phyloP scores from a whole-genome alignment of 129 eudicot genomes.

The Cynara cardunculus region DNA sequence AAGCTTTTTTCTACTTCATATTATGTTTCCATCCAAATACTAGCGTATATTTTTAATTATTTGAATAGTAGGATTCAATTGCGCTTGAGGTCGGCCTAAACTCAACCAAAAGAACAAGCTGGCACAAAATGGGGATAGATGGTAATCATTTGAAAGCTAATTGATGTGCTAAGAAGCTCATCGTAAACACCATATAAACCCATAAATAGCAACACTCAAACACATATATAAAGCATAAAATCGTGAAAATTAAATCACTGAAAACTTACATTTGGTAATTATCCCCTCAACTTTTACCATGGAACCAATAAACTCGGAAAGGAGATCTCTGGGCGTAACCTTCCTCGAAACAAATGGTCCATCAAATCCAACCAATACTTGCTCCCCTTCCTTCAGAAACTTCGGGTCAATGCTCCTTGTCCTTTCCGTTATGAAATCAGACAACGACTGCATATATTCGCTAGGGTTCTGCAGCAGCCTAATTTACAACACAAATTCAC shows the following conservation, averaged over 20 bases:
- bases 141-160: neutral
- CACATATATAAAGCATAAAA: neutral
- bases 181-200: neutral
- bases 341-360: conserved; percentile 96
- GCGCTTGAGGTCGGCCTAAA: neutral
- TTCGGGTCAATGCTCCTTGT: conserved; percentile 62
- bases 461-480: conserved; percentile 79
- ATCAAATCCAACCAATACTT: conserved; percentile 77
- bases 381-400: conserved; percentile 93
- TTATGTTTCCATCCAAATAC: neutral
- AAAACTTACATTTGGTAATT: conserved; percentile 73
- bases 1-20: neutral
- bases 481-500: neutral
- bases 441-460: conserved; percentile 77
- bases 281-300: conserved; percentile 96
- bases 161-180: neutral
- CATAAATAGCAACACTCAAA: neutral
- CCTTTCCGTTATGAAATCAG: conserved; percentile 76
- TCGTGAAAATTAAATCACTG: neutral
- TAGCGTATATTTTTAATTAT: neutral
- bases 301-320: conserved; percentile 88
- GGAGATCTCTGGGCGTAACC: conserved; percentile 91
- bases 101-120: neutral
- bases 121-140: neutral
- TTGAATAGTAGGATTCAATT: neutral